A percentile compares a stretch with the other conserved stretches of the same genome.
Evolutionary conservation across 176 grass and related monocot genomes (phyloP).

Genomic region (Zizania latifolia): DNA sequence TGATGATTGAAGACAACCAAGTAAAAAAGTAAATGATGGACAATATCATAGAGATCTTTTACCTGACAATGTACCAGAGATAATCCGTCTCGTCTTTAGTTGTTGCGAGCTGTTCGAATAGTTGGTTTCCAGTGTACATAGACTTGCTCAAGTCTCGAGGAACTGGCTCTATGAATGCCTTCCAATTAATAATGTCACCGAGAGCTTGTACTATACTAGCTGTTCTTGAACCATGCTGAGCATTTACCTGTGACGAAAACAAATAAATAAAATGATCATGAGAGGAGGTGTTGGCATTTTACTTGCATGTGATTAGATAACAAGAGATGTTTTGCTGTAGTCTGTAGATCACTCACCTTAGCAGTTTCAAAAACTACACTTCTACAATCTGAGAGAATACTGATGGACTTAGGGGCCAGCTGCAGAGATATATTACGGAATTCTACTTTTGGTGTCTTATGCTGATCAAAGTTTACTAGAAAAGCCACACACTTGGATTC

Average conservation of each 20-base stretch:
- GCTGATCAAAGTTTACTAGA: conserved; percentile 60
- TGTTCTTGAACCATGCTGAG: conserved; percentile 52
- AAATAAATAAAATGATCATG: conserved; percentile 10
- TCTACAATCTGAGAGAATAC: conserved; percentile 66
- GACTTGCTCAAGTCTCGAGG: conserved; percentile 22
- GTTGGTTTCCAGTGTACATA: conserved; percentile 30
- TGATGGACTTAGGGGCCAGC: conserved; percentile 61
- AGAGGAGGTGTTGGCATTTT: background rate
- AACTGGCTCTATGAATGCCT: conserved; percentile 50
- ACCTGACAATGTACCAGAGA: conserved; percentile 84
- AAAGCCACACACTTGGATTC: conserved; percentile 63
- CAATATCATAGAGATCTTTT: background rate
- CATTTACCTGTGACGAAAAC: conserved; percentile 51
- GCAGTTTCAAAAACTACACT: conserved; percentile 61
- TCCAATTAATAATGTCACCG: conserved; percentile 42
- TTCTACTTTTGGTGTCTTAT: conserved; percentile 17
- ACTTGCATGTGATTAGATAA: background rate
- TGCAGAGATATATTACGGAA: conserved; percentile 52
- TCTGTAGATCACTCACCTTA: conserved; percentile 40
- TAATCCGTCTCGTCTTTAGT: conserved; percentile 95
- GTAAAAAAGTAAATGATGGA: conserved; percentile 3
- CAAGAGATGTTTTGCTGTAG: background rate
- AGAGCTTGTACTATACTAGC: conserved; percentile 42
- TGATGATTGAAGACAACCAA: background rate
- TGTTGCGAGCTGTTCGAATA: conserved; percentile 75